Evolutionary conservation across 2,329 filamentous ascomycete genomes (phyloP), one percentile per base, ranked within the genome.

Genomic region (Tolypocladium ovalisporum): DNA sequence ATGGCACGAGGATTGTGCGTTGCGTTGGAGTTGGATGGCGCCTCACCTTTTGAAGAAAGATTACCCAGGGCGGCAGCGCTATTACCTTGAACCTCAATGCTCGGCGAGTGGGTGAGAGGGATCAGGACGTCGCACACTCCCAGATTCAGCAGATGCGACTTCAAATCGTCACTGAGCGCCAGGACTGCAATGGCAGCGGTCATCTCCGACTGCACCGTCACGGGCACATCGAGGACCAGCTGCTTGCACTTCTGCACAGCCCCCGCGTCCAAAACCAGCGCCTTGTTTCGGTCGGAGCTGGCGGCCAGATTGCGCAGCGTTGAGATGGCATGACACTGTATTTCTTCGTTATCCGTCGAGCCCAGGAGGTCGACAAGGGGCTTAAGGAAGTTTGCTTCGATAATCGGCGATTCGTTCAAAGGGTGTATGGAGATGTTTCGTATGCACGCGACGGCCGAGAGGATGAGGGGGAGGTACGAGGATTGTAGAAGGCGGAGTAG

Each of bases 241-340:
- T 97, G 90, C 75, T 97, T 97, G 84, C 94, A 99, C 72, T 97
- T 97, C 70, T 97, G 91, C 42, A 99, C 94, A 2, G 94, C 94
- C 29, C 94, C 94, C 37, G 94, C 94, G 73, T 97, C 91, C 54
- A 99, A 77, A 1, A 99, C 94, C n/a, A 99, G 81, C 58, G 95
- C 89, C 76, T 99, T 99, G 81, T 99, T 99, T 61, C 90, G 86
- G 70, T 99, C 94, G 9, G 93, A 97, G 74, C 92, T 97, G 57
- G 94, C 94, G 8, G 94, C 94, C 58, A 99, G 80, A 67, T 99
- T 99, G 62, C 94, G 86, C 54, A 99, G 81, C 0, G 94, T 99
- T 6, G 94, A 97, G 63, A 99, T 99, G 58, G 94, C 94, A 69
- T 99, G 94, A 69, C 94, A 99, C 71, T 99, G 94, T 55, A 99